Evolutionary conservation across 352 stramenopile genomes (phyloP), one percentile per base, ranked within the genome.

Genomic region (Aphanomyces astaci): DNA sequence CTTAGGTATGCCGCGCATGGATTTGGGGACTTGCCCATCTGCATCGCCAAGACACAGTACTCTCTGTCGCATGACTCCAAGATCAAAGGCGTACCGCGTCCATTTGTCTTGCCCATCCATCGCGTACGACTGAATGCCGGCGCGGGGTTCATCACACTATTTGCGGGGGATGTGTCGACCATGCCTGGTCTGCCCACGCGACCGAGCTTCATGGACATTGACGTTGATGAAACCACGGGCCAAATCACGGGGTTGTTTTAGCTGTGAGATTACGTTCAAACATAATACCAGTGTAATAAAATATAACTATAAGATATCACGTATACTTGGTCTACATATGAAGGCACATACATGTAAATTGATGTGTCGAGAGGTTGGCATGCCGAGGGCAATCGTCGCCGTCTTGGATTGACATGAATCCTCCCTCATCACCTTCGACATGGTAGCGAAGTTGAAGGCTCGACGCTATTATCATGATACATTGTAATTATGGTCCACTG

Each of bases 31-130:
- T 72, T 96, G 30, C 92, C 92, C 7, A 87, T 99, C 71, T 99
- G 97, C 76, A 98, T 98, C 63, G 97, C 97, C 31, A 99, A 99
- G 80, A 99, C 97, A 9, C 97, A 99, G 78, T 96, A 99, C 77
- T 98, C 86, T 60, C 86, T 99, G 71, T 98, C 89, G 75, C 98
- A 90, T 22, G 96, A 99, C 77, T 78, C 83, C 32, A 86, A 80
- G 3, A 75, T 81, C 22, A 98, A 98, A 76, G 96, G 96, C 46
- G 92, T 97, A 5, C 97, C 97, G 3, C 98, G 80, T 24, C 94
- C 88, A 15, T 98, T 98, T 71, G 86, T 80, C 1, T 88, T 99
- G 66, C 90, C 84, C 40, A 96, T 99, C 28, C 84, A 96, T 55
- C 96, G 99, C 71, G 86, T 99, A 63, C 91, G 96, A 11, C 89